Evolutionary conservation across 2,329 filamentous ascomycete genomes (phyloP).

Genomic region (Pseudogymnoascus sp.): DNA sequence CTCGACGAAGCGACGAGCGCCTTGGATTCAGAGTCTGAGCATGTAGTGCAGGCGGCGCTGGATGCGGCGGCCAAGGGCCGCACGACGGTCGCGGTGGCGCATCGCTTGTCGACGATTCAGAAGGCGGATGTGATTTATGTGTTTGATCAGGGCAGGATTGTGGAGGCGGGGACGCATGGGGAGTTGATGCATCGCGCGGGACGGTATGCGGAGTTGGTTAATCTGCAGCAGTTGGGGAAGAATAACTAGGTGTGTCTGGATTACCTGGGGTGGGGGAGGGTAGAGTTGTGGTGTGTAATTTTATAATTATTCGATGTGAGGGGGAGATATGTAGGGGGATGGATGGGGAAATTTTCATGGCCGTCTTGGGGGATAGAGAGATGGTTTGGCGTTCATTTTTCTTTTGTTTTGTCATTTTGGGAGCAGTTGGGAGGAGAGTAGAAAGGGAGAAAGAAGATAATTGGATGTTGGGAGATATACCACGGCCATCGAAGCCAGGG

Average conservation of each 20-base stretch:
- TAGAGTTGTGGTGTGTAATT: background rate
- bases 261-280: no score
- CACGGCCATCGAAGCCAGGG: background rate
- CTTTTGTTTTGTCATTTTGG: background rate
- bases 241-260: slow-evolving; percentile 12
- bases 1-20: slow-evolving; percentile 76
- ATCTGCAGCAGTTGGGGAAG: slow-evolving; percentile 68
- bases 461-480: background rate
- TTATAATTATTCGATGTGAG: background rate
- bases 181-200: slow-evolving; percentile 63
- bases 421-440: background rate
- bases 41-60: slow-evolving; percentile 71
- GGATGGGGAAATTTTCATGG: background rate
- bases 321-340: background rate
- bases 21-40: slow-evolving; percentile 67
- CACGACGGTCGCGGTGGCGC: slow-evolving; percentile 90
- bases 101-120: slow-evolving; percentile 85
- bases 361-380: slow-evolving; percentile 1
- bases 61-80: slow-evolving; percentile 75
- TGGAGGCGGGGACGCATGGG: slow-evolving; percentile 73
- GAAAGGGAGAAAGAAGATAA: background rate
- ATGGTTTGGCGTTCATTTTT: background rate
- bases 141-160: slow-evolving; percentile 81
- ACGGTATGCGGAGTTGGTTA: slow-evolving; percentile 70
- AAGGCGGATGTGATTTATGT: slow-evolving; percentile 94